Evolutionary conservation across 768 basidiomycete species (phyloP).

Genomic region (Termitomyces bulborhizus): DNA sequence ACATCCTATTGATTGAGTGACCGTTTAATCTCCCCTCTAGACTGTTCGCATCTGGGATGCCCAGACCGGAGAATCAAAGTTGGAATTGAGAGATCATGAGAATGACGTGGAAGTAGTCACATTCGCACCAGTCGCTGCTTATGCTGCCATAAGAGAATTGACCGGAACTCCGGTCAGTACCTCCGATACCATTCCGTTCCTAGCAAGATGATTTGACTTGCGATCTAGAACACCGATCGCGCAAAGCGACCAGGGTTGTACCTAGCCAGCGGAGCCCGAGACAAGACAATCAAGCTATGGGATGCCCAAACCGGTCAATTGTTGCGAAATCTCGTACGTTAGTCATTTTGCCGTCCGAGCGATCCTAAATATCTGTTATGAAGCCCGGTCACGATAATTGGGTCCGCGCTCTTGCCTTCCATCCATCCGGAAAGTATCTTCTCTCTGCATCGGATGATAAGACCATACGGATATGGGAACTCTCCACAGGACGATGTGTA

Average conservation of each 20-base stretch:
- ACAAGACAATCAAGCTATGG: conserved; percentile 92
- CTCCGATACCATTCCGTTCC: conserved; percentile 1
- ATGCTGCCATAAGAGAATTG: conserved; percentile 71
- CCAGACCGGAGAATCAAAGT: conserved; percentile 67
- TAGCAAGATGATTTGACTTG: conserved; percentile 2
- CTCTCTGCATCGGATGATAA: conserved; percentile 93
- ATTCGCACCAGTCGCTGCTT: conserved; percentile 75
- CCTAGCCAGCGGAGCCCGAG: conserved; percentile 79
- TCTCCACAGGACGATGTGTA: conserved; percentile 76
- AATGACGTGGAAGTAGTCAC: conserved; percentile 78
- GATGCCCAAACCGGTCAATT: conserved; percentile 80
- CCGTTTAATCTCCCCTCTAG: conserved; percentile 29
- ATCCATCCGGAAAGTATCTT: conserved; percentile 84
- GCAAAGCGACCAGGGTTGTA: conserved; percentile 49
- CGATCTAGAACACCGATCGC: conserved; percentile 42
- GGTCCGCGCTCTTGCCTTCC: conserved; percentile 84
- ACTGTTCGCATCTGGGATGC: conserved; percentile 76
- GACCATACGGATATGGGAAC: conserved; percentile 86
- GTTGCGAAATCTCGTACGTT: conserved; percentile 63
- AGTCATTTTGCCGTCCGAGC: conserved; percentile 1
- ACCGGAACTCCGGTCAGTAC: conserved; percentile 59
- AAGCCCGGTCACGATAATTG: conserved; percentile 85
- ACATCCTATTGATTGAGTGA: not conserved
- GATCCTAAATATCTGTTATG: not conserved
- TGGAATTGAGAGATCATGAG: conserved; percentile 83